These are phyloP conservation scores for Petunia axillaris DNA, from an alignment of 257 asterid genomes.

Conservation along the genomic window DNA sequence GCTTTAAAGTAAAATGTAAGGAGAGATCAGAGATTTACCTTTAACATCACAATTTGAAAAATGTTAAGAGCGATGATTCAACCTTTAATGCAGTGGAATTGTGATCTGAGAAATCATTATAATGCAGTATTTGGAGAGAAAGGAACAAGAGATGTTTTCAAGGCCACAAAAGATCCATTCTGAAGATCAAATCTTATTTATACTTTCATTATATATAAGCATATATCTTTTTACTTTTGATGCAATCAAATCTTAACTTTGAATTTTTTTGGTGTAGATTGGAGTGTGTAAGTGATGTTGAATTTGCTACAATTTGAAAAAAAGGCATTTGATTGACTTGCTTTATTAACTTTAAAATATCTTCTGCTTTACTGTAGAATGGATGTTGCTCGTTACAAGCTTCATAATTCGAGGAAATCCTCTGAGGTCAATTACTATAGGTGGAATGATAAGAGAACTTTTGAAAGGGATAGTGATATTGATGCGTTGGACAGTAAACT, in stretches of 20 bases:
- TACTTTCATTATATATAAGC: no score
- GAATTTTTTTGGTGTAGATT: no score
- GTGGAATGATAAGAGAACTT: slow-evolving; percentile 37
- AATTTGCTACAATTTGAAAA: not conserved
- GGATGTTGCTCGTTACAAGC: slow-evolving; percentile 96
- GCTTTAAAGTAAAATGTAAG: not conserved
- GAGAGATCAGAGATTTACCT: not conserved
- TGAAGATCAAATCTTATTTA: no score
- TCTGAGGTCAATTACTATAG: slow-evolving; percentile 41
- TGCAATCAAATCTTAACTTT: no score
- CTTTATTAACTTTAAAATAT: slow-evolving; percentile 24
- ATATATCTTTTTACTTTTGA: no score
- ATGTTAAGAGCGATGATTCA: not conserved
- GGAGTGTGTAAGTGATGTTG: no score
- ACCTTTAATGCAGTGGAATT: not conserved
- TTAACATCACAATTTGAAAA: not conserved
- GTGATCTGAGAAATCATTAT: not conserved
- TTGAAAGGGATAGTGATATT: slow-evolving; percentile 67
- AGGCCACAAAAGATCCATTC: no score
- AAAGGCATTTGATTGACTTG: not conserved
- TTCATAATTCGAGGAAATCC: slow-evolving; percentile 51
- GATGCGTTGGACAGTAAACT: slow-evolving; percentile 71
- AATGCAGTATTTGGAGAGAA: not conserved
- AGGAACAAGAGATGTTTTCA: no score
- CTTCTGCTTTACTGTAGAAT: slow-evolving; percentile 59